These are phyloP conservation scores for Syzygium syzygioides DNA, from an alignment of 441 rosid species.

Conservation along the genomic window DNA sequence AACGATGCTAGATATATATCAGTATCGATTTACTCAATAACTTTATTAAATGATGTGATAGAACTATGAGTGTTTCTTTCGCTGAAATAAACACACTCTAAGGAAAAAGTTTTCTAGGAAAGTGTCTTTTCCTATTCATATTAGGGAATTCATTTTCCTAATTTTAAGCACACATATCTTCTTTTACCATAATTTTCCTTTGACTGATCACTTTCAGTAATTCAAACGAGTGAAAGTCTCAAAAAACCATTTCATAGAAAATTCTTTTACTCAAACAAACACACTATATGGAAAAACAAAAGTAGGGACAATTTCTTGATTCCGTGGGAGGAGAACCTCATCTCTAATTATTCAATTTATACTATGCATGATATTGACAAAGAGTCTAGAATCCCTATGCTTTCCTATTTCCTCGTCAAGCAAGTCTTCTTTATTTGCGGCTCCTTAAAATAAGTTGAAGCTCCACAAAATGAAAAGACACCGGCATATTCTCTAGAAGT, in stretches of 20 bases:
- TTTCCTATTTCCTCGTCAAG: not conserved
- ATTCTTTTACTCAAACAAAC: not conserved
- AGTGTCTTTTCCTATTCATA: rapidly evolving
- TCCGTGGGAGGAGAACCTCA: not conserved
- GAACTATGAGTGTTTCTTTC: not conserved
- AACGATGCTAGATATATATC: not conserved
- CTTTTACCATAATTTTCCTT: rapidly evolving
- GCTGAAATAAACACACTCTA: rapidly evolving
- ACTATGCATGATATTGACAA: not conserved
- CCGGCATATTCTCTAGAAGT: not conserved
- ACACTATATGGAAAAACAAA: not conserved
- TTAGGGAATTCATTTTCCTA: not conserved
- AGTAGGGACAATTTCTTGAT: not conserved
- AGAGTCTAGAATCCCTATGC: not conserved
- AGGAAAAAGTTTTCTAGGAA: not conserved
- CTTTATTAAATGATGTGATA: not conserved
- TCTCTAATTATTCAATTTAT: not conserved
- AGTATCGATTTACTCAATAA: not conserved
- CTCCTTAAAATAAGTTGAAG: not conserved
- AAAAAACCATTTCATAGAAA: not conserved
- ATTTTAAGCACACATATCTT: not conserved
- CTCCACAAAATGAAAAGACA: not conserved
- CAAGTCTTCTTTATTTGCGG: not conserved
- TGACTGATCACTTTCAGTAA: not conserved
- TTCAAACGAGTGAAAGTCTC: not conserved